Base-by-base conservation (phyloP, 139 green algal genomes). In the Chlamydomonas eustigma region DNA sequence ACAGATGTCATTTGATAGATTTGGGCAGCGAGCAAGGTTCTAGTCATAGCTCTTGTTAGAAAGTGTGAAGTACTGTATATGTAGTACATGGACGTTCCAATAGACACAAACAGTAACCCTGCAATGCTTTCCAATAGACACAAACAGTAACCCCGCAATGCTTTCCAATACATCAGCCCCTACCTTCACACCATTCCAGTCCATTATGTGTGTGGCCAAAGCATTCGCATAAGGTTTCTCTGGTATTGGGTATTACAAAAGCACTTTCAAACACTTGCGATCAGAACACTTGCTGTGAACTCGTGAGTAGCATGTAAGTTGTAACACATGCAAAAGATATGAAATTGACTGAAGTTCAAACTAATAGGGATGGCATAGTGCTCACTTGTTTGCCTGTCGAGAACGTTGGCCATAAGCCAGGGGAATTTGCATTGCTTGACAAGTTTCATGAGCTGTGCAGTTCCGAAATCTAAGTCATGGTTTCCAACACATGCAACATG, bases 391-490 rank as follows among this genome's bases (percentile, higher is more conserved):
- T 66, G 30, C 1, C 39, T 63, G 33, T 93, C 88, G 39, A 92
- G 74, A 34, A 95, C 85, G 78, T 95, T 95, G 22, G 77, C 79
- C 70, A 95, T 87, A 32, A 95, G 83, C 91, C 91, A 95, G 1
- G 88, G 89, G 74, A 95, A 95, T 34, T 83, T 81, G 69, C 85
- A 94, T 35, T 79, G 33, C 0, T 24, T 36, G 38, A 84, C 74
- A 12, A 93, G 86, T 50, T 85, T 75, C 44, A 80, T 35, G n/a
- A 93, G 58, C 22, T 86, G 77, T 6, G 85, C 74, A 0, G 78
- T 72, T 1, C 84, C 84, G 37, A 87, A 87, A 39, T 89, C 85
- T 1, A 91, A 80, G 67, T 93, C 88, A 63, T 93, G 88, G 76
- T 91, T 90, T 50, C 76, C 90, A 0, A 92, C 69, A 58, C 79